Percentiles rank a stretch among this genome's conserved stretches.
These are phyloP conservation scores for Clarireedia paspali DNA, from an alignment of 2,329 filamentous ascomycete genomes.

Conservation along the genomic window DNA sequence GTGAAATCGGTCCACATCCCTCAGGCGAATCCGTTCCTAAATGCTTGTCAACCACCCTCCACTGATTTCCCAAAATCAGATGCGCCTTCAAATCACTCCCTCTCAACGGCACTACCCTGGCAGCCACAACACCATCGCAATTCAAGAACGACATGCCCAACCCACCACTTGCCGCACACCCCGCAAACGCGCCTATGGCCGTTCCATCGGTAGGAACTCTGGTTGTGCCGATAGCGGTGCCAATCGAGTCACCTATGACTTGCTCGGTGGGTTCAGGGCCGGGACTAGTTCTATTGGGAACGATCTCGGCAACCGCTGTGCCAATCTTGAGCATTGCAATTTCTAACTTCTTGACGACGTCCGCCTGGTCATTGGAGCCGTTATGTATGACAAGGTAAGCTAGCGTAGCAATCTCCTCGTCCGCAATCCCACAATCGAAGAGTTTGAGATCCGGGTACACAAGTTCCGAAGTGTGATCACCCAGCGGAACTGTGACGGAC, in stretches of 20 bases:
- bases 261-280: not conserved
- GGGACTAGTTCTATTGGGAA: too few relatives aligned
- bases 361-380: not conserved
- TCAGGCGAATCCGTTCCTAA: not conserved
- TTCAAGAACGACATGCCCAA: conserved; percentile 2
- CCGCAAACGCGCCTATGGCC: not conserved
- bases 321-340: not conserved
- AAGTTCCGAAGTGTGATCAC: not conserved
- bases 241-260: not conserved
- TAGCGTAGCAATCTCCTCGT: not conserved
- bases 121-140: not conserved
- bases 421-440: not conserved
- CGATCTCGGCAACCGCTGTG: not conserved
- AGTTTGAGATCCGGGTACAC: not conserved
- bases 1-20: not conserved
- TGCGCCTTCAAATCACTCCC: conserved; percentile 1
- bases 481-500: not conserved
- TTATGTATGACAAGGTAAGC: not conserved
- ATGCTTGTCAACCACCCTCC: not conserved
- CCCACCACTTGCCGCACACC: not conserved
- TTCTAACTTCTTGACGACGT: not conserved
- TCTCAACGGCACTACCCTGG: not conserved
- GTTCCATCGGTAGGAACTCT: not conserved
- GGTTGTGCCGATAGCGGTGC: not conserved
- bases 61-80: not conserved